Conservation (phyloP, 179 eudicot species). For the Beta lomatogona region DNA sequence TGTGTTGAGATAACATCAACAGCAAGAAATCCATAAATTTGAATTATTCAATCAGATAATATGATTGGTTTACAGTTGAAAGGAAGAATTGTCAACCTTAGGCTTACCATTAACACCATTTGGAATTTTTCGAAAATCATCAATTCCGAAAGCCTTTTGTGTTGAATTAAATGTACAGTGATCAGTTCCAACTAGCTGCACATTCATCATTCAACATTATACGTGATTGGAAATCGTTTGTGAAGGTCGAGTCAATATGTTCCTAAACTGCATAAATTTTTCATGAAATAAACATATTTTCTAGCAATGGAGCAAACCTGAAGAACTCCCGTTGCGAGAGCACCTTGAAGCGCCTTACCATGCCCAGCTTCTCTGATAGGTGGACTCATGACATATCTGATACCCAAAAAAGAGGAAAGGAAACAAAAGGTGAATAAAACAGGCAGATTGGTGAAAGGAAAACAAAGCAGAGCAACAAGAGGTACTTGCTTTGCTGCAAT, state of each 20-base stretch:
- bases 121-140: constrained; percentile 91
- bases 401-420: neutral
- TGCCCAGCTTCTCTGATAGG: constrained; percentile 90
- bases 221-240: neutral
- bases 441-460: neutral
- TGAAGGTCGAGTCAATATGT: neutral
- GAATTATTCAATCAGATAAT: neutral
- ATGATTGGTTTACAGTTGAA: neutral
- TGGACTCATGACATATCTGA: constrained; percentile 98
- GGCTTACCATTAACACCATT: constrained; percentile 92
- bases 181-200: constrained; percentile 98
- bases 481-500: constrained; percentile 77
- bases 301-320: constrained; percentile 56
- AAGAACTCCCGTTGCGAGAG: constrained; percentile 76
- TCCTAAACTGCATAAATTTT: neutral
- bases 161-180: constrained; percentile 89
- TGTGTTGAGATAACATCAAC: neutral
- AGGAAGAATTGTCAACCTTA: neutral
- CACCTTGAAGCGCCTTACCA: constrained; percentile 81
- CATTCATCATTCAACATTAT: neutral
- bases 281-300: neutral
- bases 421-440: neutral
- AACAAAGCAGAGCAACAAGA: constrained; percentile 11
- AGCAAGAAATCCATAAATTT: neutral
- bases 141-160: constrained; percentile 80